Conservation (phyloP, 345 rosid genomes). For the Raphanus sativus region DNA sequence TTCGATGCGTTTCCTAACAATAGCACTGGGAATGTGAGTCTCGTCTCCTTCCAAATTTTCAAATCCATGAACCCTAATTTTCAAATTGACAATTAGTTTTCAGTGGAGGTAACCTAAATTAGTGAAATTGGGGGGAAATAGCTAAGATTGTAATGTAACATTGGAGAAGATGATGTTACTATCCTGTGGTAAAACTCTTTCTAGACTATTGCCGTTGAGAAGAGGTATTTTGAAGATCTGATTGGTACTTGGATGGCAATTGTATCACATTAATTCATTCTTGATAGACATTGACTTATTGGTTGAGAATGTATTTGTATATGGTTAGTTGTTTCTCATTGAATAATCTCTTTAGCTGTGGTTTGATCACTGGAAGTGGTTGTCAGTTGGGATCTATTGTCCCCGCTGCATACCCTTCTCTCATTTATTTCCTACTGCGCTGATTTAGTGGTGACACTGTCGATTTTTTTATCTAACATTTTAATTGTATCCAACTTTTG, state of each 20-base stretch:
- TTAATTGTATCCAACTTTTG: neutral
- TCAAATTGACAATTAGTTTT: neutral
- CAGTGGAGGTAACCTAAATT: conserved; percentile 21
- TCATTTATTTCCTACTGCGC: conserved; percentile 1
- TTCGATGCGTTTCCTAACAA: conserved; percentile 70
- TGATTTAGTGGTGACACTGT: neutral
- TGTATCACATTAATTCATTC: conserved; percentile 12
- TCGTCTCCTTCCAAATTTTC: too few relatives aligned
- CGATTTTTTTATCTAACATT: conserved; percentile 4
- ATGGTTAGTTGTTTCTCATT: conserved; percentile 13
- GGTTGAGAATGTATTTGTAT: conserved; percentile 7
- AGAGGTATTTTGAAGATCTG: neutral
- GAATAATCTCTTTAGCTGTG: conserved; percentile 4
- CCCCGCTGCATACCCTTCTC: neutral
- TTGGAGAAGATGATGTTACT: conserved; percentile 1
- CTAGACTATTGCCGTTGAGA: neutral
- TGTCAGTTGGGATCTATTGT: neutral
- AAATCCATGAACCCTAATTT: too few relatives aligned
- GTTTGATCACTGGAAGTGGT: neutral
- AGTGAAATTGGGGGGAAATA: conserved; percentile 13
- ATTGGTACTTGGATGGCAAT: conserved; percentile 10
- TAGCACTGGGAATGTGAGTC: conserved; percentile 74
- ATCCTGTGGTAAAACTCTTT: neutral
- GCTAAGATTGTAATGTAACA: neutral
- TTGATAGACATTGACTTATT: conserved; percentile 21